Evolutionary conservation across 2,329 filamentous ascomycete species (phyloP).

Genomic region (Cyphellophora europaea): DNA sequence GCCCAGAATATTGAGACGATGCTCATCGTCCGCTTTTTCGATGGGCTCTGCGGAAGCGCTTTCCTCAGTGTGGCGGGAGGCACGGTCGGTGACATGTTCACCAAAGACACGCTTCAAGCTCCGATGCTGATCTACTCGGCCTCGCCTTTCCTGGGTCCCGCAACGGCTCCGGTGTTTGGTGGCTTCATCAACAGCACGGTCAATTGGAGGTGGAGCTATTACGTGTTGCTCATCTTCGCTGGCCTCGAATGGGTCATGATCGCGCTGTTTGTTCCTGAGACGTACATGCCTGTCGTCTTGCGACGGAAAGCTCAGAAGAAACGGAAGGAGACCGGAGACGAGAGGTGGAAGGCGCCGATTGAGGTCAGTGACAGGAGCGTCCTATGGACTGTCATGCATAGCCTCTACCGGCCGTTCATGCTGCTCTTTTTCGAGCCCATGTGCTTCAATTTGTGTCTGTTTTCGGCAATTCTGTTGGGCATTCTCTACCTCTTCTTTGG

Average conservation of each 20-base stretch:
- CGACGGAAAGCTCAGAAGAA: slow-evolving; percentile 57
- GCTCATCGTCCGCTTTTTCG: slow-evolving; percentile 66
- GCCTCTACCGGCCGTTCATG: slow-evolving; percentile 44
- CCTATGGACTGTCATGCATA: slow-evolving; percentile 41
- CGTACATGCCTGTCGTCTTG: slow-evolving; percentile 65
- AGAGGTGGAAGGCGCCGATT: slow-evolving; percentile 59
- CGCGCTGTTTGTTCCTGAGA: slow-evolving; percentile 65
- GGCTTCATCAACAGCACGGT: slow-evolving; percentile 60
- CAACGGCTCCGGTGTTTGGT: slow-evolving; percentile 17
- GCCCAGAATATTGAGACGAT: slow-evolving; percentile 75
- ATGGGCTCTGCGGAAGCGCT: slow-evolving; percentile 40
- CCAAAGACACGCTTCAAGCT: slow-evolving; percentile 52
- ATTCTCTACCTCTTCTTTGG: slow-evolving; percentile 33
- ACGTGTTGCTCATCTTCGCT: slow-evolving; percentile 67
- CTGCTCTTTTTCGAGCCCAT: slow-evolving; percentile 33
- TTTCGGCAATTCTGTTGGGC: slow-evolving; percentile 31
- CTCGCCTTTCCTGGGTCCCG: slow-evolving; percentile 53
- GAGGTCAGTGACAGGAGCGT: slow-evolving; percentile 61
- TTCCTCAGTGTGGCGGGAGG: slow-evolving; percentile 61
- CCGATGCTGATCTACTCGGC: slow-evolving; percentile 70
- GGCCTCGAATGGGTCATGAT: slow-evolving; percentile 51
- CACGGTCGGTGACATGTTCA: slow-evolving; percentile 68
- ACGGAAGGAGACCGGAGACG: slow-evolving; percentile 61
- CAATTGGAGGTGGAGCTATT: slow-evolving; percentile 69
- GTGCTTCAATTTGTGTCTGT: slow-evolving; percentile 31